Evolutionary conservation across 1,139 yeast species (phyloP).

Genomic region (Debaryomyces sp.): DNA sequence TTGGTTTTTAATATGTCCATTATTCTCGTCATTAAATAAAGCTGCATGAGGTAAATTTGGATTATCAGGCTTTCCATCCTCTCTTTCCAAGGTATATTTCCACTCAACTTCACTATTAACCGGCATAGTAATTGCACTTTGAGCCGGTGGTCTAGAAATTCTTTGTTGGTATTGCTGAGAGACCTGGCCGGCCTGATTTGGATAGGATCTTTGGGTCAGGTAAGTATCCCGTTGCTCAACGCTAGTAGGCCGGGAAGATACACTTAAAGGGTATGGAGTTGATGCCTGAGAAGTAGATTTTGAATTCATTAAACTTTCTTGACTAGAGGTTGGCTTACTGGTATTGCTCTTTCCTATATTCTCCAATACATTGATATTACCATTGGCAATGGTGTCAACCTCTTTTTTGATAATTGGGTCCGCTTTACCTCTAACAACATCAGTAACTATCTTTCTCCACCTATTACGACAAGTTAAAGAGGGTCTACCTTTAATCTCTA

Average conservation of each 20-base stretch:
- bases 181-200: not conserved
- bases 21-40: slow-evolving; percentile 32
- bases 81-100: slow-evolving; percentile 31
- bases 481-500: slow-evolving; percentile 76
- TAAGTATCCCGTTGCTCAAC: not conserved
- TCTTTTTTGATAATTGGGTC: slow-evolving; percentile 35
- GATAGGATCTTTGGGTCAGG: not conserved
- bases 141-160: slow-evolving; percentile 4
- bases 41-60: slow-evolving; percentile 22
- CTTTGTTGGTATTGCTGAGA: not conserved
- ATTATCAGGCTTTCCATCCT: slow-evolving; percentile 13
- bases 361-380: slow-evolving; percentile 13
- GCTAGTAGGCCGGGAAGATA: slow-evolving; percentile 1
- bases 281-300: slow-evolving; percentile 5
- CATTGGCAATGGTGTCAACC: slow-evolving; percentile 37
- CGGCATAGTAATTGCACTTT: slow-evolving; percentile 14
- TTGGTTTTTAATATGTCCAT: slow-evolving; percentile 54
- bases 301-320: not conserved
- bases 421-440: slow-evolving; percentile 67
- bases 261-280: not conserved
- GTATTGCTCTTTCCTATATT: slow-evolving; percentile 1
- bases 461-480: slow-evolving; percentile 89
- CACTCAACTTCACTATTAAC: slow-evolving; percentile 29
- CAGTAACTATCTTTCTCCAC: slow-evolving; percentile 85
- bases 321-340: not conserved